Conservation (phyloP, 176 grass and related monocot species). For the Phyllostachys edulis region DNA sequence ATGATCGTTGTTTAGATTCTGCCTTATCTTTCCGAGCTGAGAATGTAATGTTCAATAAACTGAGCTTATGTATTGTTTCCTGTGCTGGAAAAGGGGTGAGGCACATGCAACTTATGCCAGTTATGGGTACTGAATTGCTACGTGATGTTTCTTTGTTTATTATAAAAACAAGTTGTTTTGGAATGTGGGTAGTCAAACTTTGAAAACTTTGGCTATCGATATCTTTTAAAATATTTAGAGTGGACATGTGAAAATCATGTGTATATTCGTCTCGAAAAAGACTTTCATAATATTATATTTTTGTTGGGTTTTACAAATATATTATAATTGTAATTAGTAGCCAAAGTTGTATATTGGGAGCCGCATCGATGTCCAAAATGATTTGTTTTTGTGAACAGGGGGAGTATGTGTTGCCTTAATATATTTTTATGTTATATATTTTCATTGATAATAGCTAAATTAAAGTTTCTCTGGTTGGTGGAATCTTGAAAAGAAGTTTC, state of each 20-base stretch:
- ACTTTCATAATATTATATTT: too few species aligned
- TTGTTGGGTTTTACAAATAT: too few species aligned
- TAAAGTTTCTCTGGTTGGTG: not conserved
- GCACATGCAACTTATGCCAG: not conserved
- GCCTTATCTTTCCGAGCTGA: not conserved
- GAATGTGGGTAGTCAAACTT: too few species aligned
- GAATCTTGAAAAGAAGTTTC: not conserved
- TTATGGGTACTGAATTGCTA: not conserved
- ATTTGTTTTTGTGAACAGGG: too few species aligned
- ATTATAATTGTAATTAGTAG: too few species aligned
- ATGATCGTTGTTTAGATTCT: conserved; percentile 22
- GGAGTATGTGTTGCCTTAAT: not conserved
- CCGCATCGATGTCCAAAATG: too few species aligned
- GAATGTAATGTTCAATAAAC: conserved; percentile 20
- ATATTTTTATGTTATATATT: not conserved
- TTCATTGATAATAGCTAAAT: not conserved
- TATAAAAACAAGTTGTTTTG: too few species aligned
- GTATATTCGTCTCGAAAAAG: too few species aligned
- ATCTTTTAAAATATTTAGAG: too few species aligned
- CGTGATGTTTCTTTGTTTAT: not conserved
- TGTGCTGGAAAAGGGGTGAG: not conserved
- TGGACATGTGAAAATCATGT: too few species aligned
- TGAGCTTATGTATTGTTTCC: not conserved
- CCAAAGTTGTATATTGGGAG: too few species aligned
- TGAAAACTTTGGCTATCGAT: too few species aligned